Conservation (phyloP, 1,139 yeast species). For the Blastobotrys illinoisensis region DNA sequence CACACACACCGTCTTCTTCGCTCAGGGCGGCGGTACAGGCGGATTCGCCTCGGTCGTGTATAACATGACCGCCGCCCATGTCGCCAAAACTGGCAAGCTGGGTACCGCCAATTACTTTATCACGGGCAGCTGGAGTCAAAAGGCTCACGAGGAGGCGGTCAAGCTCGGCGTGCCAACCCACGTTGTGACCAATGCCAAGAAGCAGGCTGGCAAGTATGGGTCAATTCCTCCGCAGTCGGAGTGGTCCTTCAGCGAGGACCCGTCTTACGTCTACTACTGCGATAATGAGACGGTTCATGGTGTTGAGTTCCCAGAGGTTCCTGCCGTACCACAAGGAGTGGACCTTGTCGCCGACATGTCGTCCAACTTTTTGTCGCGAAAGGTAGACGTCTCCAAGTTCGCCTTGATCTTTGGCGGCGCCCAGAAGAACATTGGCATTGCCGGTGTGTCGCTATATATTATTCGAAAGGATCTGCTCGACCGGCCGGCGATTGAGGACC, state of each 20-base stretch:
- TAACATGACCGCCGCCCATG: slow-evolving; percentile 72
- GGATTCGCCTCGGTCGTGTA: slow-evolving; percentile 87
- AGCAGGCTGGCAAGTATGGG: slow-evolving; percentile 51
- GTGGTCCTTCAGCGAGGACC: slow-evolving; percentile 52
- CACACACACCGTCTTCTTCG: slow-evolving; percentile 85
- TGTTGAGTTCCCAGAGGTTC: slow-evolving; percentile 64
- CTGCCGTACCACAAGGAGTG: slow-evolving; percentile 54
- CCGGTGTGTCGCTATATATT: slow-evolving; percentile 88
- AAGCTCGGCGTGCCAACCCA: slow-evolving; percentile 78
- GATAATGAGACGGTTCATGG: slow-evolving; percentile 98
- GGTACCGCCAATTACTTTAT: slow-evolving; percentile 85
- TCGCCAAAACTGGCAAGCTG: slow-evolving; percentile 51
- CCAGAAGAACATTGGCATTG: slow-evolving; percentile 93
- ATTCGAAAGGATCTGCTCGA: slow-evolving; percentile 73
- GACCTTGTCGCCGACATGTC: slow-evolving; percentile 93
- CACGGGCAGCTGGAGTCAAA: slow-evolving; percentile 91
- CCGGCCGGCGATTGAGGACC: slow-evolving; percentile 58
- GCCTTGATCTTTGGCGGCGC: slow-evolving; percentile 89
- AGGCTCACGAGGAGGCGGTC: slow-evolving; percentile 77
- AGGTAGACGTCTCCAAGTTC: slow-evolving; percentile 73
- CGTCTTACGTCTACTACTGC: slow-evolving; percentile 84
- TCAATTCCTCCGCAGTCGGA: slow-evolving; percentile 61
- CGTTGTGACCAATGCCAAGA: slow-evolving; percentile 60
- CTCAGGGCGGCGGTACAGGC: slow-evolving; percentile 97
- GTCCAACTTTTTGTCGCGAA: slow-evolving; percentile 80